Evolutionary conservation across 495 filamentous ascomycete species (phyloP).

Genomic region (Patellaria atrata): DNA sequence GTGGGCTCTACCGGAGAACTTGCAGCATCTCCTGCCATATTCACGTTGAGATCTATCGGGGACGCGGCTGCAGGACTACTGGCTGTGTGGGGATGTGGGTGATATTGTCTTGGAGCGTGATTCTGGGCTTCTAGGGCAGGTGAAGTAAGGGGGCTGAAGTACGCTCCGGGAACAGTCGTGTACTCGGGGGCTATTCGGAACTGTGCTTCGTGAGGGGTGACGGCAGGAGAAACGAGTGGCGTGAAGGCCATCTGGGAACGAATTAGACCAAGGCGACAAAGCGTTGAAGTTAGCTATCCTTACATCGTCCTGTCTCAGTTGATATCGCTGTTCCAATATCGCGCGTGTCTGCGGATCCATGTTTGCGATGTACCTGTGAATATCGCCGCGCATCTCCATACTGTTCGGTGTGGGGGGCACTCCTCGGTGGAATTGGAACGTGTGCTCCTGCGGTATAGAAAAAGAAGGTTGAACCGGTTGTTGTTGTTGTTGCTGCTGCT

Average conservation of each 20-base stretch:
- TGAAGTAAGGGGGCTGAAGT: constrained; percentile 88
- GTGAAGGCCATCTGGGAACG: constrained; percentile 66
- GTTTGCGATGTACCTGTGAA: constrained; percentile 41
- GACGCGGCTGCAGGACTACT: constrained; percentile 24
- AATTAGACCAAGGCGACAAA: constrained; percentile 1
- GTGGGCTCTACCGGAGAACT: constrained; percentile 12
- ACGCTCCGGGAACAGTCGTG: constrained; percentile 66
- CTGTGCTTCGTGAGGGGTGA: constrained; percentile 77
- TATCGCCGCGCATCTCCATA: constrained; percentile 66
- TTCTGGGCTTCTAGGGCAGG: constrained; percentile 78
- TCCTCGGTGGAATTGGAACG: constrained; percentile 9
- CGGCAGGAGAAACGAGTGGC: constrained; percentile 84
- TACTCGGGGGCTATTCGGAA: constrained; percentile 68
- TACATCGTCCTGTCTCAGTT: constrained; percentile 66
- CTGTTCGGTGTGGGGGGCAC: constrained; percentile 92
- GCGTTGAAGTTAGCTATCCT: constrained; percentile 33
- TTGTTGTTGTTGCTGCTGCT: constrained; percentile 30
- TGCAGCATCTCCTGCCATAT: constrained; percentile 19
- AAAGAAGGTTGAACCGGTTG: constrained; percentile 27
- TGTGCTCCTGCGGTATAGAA: constrained; percentile 8
- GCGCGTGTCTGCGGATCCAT: constrained; percentile 48
- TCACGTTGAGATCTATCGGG: constrained; percentile 22
- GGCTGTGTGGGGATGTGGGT: constrained; percentile 12
- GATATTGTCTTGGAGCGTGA: constrained; percentile 13
- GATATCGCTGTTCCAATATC: constrained; percentile 54